Evolutionary conservation across 176 grass and related monocot species (phyloP).

Genomic region (Oryza officinalis): DNA sequence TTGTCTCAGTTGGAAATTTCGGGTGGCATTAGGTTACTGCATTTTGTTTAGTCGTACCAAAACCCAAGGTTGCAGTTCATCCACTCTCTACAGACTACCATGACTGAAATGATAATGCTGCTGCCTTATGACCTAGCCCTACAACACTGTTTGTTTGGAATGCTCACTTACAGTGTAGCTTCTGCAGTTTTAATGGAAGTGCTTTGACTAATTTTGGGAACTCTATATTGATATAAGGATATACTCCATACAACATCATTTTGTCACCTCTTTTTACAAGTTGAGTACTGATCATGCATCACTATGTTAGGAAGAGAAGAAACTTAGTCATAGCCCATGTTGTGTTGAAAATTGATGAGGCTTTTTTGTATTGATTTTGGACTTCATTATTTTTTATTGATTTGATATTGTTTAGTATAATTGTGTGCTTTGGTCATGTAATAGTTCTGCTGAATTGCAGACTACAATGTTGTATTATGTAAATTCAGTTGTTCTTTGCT

Average conservation of each 20-base stretch:
- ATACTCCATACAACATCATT: not conserved
- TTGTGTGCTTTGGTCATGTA: not conserved
- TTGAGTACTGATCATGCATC: not conserved
- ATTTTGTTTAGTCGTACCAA: not conserved
- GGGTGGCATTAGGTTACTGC: not conserved
- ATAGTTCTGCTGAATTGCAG: constrained; percentile 13
- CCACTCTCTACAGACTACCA: not conserved
- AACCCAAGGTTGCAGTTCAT: not conserved
- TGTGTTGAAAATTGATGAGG: not conserved
- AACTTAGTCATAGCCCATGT: not conserved
- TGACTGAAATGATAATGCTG: not conserved
- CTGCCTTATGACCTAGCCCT: not conserved
- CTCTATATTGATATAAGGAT: not conserved
- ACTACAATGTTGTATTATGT: not conserved
- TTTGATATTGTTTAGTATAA: not conserved
- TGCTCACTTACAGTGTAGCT: not conserved
- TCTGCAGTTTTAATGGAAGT: not conserved
- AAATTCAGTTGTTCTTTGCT: not conserved
- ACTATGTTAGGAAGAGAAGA: not conserved
- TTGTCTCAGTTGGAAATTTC: constrained; percentile 13
- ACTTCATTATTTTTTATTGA: constrained; percentile 4
- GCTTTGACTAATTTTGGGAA: not conserved
- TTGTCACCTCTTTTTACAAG: not conserved
- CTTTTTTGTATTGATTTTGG: not conserved
- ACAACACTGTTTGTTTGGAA: not conserved